A percentile compares a stretch with the other conserved stretches of the same genome.
phyloP scores from a whole-genome alignment of 176 grass and related monocot genomes.

The Paspalum vaginatum region DNA sequence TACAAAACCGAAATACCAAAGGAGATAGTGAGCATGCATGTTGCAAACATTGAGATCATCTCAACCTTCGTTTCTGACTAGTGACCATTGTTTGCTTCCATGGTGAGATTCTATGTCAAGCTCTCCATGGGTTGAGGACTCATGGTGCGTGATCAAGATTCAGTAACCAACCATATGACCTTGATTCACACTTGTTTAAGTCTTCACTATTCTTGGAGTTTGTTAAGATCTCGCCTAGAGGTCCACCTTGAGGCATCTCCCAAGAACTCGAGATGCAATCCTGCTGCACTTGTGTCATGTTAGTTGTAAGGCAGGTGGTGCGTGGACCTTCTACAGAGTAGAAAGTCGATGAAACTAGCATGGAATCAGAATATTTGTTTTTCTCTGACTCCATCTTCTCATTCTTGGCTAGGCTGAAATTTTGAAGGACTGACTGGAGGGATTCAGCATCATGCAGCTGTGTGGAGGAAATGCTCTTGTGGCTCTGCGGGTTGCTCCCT shows the following conservation, averaged over 20 bases:
- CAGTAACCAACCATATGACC: conserved; percentile 55
- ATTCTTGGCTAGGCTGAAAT: conserved; percentile 60
- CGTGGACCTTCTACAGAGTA: conserved; percentile 32
- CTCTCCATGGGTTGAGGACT: conserved; percentile 2
- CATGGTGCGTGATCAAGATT: conserved; percentile 49
- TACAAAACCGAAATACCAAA: conserved; percentile 17
- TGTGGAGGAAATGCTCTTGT: conserved; percentile 40
- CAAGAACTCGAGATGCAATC: conserved; percentile 60
- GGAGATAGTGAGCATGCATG: conserved; percentile 11
- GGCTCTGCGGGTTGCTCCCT: conserved; percentile 52
- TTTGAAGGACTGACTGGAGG: conserved; percentile 63
- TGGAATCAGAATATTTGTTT: conserved; percentile 39
- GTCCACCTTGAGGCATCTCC: conserved; percentile 68
- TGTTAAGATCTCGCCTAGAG: conserved; percentile 73
- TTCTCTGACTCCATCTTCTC: conserved; percentile 36
- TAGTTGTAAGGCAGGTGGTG: conserved; percentile 33
- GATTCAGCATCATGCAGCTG: conserved; percentile 44
- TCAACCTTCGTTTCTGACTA: not conserved
- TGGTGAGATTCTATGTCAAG: conserved; percentile 5
- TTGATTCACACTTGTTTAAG: conserved; percentile 33
- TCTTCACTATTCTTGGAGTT: conserved; percentile 56
- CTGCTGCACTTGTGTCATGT: conserved; percentile 43
- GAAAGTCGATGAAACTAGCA: conserved; percentile 36
- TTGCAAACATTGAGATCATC: conserved; percentile 19
- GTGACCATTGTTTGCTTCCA: conserved; percentile 16